Evolutionary conservation across 225 moss, liverwort and hornwort species (phyloP), one percentile per base, ranked within the genome.

Genomic region (Bryoerythrophyllum caledonicum): DNA sequence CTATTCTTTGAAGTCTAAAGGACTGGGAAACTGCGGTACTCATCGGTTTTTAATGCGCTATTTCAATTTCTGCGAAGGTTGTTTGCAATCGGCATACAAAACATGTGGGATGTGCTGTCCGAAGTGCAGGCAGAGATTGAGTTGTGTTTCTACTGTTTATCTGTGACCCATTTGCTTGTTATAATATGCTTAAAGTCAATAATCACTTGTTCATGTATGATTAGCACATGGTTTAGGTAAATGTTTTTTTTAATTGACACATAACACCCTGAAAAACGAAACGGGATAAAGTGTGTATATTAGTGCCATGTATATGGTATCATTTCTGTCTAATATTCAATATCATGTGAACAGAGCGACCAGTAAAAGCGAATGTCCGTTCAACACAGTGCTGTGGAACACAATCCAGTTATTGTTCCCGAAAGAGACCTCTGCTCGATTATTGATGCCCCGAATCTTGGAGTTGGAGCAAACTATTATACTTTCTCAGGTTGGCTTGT

Each of bases 61-160:
- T 60, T 74, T 72, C 90, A 96, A 93, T 73, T 96, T 96, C 66
- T 96, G 96, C 83, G 87, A 83, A 61, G 85, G 74, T 54, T 96
- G 93, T 73, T 78, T 96, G 67, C 91, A 86, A 72, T 96, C 96
- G 34, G 93, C 88, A 32, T 80, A 89, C 44, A 72, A 85, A 63
- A 91, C 86, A 67, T 91, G 93, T 82, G 96, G 96, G 44, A 73
- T 89, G 73, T 90, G 87, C 57, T 96, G 96, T 80, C 96, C 93
- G 5, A 96, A 96, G 80, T 96, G 96, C 74, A 86, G 95, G 63
- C 87, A 93, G 73, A 76, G 82, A 12, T 62, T 93, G 25, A 80
- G 91, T 93, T 95, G 75, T 24, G 67, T 1, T 63, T 65, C 60
- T 26, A 57, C 57, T 17, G 21, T 52, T 28, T 12, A 16, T 52